Conservation (phyloP, 129 eudicot species). For the Ambrosia artemisiifolia region DNA sequence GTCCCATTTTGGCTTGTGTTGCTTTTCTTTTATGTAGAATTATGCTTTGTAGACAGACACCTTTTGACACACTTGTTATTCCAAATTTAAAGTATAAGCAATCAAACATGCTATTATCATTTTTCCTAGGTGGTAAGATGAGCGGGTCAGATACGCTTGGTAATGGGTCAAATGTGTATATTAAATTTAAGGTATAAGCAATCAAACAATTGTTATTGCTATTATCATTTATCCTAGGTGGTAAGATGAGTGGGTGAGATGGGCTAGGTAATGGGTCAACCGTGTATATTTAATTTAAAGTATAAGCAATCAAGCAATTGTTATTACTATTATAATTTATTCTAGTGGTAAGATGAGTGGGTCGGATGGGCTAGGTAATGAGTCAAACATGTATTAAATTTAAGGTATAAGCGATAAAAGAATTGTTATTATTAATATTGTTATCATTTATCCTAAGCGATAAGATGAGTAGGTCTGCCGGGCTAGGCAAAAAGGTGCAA, state of each 20-base stretch:
- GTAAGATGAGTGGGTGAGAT: not conserved
- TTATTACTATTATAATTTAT: not conserved
- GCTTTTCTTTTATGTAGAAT: conserved; percentile 20
- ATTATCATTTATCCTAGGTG: not conserved
- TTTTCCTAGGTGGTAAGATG: not conserved
- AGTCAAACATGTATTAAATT: not conserved
- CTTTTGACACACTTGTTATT: conserved; percentile 23
- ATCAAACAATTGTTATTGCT: not conserved
- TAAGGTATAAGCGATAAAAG: conserved; percentile 11
- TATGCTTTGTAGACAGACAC: conserved; percentile 11
- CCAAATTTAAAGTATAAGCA: conserved; percentile 21
- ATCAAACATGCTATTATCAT: not conserved
- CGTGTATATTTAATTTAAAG: too few relatives aligned
- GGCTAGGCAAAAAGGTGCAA: too few relatives aligned
- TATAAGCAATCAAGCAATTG: too few relatives aligned
- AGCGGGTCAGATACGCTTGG: not conserved
- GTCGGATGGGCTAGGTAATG: not conserved
- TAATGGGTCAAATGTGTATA: not conserved
- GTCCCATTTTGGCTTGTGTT: conserved; percentile 25
- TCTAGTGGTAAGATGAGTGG: not conserved
- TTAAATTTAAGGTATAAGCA: conserved; percentile 15
- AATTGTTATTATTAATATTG: not conserved
- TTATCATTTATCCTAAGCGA: not conserved
- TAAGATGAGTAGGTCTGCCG: not conserved
- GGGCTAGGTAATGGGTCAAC: too few relatives aligned